Conservation (phyloP, 1,284 basidiomycete species). For the Neonothopanus nambi region DNA sequence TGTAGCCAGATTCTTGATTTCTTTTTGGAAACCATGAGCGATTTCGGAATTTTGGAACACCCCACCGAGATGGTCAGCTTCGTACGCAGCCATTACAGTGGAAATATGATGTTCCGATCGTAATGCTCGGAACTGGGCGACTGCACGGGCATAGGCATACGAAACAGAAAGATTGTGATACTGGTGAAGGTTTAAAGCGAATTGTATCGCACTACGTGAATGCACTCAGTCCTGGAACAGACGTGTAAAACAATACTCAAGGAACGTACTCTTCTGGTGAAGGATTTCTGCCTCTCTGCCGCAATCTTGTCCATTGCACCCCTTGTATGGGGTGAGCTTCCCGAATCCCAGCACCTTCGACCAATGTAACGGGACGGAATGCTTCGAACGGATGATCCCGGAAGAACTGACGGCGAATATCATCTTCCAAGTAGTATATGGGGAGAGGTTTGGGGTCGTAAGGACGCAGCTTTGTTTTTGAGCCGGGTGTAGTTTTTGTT, state of each 20-base stretch:
- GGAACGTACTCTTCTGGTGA: constrained; percentile 84
- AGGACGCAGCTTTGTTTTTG: constrained; percentile 39
- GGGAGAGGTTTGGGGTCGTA: constrained; percentile 57
- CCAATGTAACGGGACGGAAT: constrained; percentile 77
- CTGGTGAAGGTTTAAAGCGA: constrained; percentile 77
- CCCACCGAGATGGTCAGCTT: constrained; percentile 82
- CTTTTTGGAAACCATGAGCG: constrained; percentile 59
- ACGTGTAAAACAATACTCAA: constrained; percentile 14
- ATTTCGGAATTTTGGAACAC: constrained; percentile 64
- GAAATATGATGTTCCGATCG: constrained; percentile 85
- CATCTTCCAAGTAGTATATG: constrained; percentile 85
- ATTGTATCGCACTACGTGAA: constrained; percentile 71
- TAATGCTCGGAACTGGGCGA: constrained; percentile 86
- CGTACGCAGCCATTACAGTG: constrained; percentile 72
- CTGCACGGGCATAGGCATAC: constrained; percentile 77
- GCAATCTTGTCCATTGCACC: constrained; percentile 69
- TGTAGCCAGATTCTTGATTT: constrained; percentile 60
- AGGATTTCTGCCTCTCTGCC: constrained; percentile 83
- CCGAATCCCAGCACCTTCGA: constrained; percentile 67
- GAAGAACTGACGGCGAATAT: constrained; percentile 89
- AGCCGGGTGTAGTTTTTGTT: constrained; percentile 24
- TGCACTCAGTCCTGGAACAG: constrained; percentile 2
- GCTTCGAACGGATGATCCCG: constrained; percentile 96
- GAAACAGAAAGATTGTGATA: constrained; percentile 68
- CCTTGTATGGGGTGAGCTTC: constrained; percentile 61